Percentiles rank a stretch among this genome's conserved stretches.
phyloP scores from a whole-genome alignment of 2,329 filamentous ascomycete species.

The Lecanicillium sp. region DNA sequence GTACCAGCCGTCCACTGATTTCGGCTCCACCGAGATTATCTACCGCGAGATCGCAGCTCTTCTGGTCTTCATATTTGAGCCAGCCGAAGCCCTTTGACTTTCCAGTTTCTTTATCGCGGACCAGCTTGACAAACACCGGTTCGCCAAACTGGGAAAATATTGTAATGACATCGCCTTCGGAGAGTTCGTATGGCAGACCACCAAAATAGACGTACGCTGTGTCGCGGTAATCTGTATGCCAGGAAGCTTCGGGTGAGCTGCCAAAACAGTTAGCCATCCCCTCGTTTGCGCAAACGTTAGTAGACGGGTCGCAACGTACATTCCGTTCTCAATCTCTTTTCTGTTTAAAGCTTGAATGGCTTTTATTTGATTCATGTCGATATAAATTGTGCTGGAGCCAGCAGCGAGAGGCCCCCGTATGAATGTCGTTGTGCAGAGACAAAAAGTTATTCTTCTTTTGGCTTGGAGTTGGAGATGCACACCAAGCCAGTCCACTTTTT shows the following conservation, averaged over 20 bases:
- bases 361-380: constrained; percentile 83
- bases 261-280: constrained; percentile 15
- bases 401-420: constrained; percentile 1
- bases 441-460: neutral
- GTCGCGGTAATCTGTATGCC: constrained; percentile 96
- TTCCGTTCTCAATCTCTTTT: constrained; percentile 82
- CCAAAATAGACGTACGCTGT: constrained; percentile 97
- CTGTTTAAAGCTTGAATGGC: constrained; percentile 91
- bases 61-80: constrained; percentile 96
- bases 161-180: constrained; percentile 90
- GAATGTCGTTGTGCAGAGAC: too few species aligned
- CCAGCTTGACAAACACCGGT: constrained; percentile 85
- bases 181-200: constrained; percentile 83
- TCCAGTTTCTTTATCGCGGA: constrained; percentile 91
- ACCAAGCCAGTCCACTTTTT: constrained; percentile 6
- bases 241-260: constrained; percentile 79
- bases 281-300: neutral
- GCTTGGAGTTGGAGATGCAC: constrained; percentile 11
- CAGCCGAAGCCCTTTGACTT: constrained; percentile 94
- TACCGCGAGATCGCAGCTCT: constrained; percentile 90
- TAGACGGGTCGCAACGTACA: constrained; percentile 40
- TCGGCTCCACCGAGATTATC: constrained; percentile 88
- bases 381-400: neutral
- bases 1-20: constrained; percentile 70
- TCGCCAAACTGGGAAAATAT: constrained; percentile 98